Conservation (phyloP, 257 asterid genomes). For the Catharanthus roseus region DNA sequence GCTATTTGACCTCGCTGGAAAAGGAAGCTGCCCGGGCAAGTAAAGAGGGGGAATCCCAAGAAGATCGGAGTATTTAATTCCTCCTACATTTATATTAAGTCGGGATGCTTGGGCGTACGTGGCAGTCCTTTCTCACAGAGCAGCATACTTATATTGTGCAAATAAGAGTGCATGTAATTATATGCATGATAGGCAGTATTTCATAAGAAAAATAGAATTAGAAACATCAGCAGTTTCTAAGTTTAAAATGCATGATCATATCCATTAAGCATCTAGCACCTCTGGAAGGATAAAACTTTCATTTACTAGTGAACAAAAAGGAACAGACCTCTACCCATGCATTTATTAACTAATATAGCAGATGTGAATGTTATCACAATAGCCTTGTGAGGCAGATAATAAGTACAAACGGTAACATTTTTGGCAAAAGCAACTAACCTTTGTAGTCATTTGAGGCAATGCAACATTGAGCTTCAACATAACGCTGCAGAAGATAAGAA, state of each 20-base stretch:
- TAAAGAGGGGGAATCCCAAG: no score
- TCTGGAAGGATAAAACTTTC: background rate
- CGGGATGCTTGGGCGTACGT: no score
- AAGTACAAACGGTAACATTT: constrained; percentile 1
- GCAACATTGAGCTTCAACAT: constrained; percentile 93
- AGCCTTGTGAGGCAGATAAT: background rate
- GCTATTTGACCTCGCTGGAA: no score
- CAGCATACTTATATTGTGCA: background rate
- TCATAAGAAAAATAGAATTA: background rate
- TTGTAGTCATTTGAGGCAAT: constrained; percentile 89
- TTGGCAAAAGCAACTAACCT: constrained; percentile 48
- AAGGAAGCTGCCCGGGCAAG: no score
- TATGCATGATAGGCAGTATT: background rate
- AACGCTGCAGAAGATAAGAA: constrained; percentile 49
- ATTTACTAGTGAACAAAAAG: background rate
- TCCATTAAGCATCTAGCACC: background rate
- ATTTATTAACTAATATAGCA: background rate
- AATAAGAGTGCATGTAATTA: background rate
- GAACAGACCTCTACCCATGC: background rate
- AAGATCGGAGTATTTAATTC: no score
- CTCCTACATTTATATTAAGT: no score
- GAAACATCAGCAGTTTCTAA: background rate
- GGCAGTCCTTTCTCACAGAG: no score
- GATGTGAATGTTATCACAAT: background rate
- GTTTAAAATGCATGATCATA: background rate